A percentile compares a stretch with the other conserved stretches of the same genome.
Evolutionary conservation across 257 asterid species (phyloP).

Genomic region (Striga asiatica): DNA sequence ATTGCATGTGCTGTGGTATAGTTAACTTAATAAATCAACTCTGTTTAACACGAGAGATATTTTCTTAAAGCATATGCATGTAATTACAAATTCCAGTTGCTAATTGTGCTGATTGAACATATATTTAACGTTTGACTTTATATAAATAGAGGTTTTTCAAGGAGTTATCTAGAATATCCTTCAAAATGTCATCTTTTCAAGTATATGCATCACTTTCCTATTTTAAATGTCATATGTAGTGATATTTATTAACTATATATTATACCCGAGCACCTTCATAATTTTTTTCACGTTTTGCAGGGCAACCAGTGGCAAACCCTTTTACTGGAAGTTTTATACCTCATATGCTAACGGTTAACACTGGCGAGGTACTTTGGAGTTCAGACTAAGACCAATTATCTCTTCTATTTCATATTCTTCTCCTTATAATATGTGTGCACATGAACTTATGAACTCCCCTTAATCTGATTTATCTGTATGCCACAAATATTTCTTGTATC

Average conservation of each 20-base stretch:
- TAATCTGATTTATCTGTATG: background rate
- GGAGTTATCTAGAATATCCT: too few species aligned
- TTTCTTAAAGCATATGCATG: background rate
- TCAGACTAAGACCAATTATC: background rate
- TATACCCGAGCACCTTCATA: background rate
- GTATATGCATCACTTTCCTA: too few species aligned
- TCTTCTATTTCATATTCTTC: background rate
- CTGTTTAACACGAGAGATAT: background rate
- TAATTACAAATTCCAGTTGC: background rate
- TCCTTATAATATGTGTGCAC: background rate
- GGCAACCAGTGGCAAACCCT: conserved; percentile 32
- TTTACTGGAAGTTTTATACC: conserved; percentile 62
- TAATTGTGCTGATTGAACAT: background rate
- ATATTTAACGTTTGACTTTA: background rate
- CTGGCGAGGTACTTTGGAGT: conserved; percentile 87
- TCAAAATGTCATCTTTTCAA: too few species aligned
- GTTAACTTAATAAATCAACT: background rate
- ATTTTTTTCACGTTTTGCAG: conserved; percentile 13
- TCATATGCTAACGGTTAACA: conserved; percentile 61
- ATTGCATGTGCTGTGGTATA: background rate
- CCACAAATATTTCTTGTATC: background rate
- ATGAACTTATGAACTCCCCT: too few species aligned
- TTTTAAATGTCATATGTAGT: too few species aligned
- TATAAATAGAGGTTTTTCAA: too few species aligned
- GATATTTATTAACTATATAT: background rate